Evolutionary conservation across 768 basidiomycete genomes (phyloP), one percentile per base, ranked within the genome.

Genomic region (Agaricus sinodeliciosus): DNA sequence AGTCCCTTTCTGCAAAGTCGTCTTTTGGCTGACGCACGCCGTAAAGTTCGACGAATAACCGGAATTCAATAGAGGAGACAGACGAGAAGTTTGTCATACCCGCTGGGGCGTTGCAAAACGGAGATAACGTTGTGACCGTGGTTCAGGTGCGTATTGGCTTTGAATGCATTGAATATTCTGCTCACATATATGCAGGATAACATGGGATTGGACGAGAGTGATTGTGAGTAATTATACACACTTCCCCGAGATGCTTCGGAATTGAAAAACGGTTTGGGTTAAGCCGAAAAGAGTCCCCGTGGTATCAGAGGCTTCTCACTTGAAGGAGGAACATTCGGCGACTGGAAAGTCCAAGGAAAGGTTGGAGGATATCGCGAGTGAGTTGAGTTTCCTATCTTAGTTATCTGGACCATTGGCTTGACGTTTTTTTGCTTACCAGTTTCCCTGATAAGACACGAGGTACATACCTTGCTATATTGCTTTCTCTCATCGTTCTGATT

Each of bases 341-440:
- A 68, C 15, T 88, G 85, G 85, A 85, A 79, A 55, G 83, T 88
- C 0, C 86, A 88, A 67, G 85, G 86, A 12, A 87, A 87, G 64
- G 65, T 83, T 0, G 85, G 85, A n/a, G 86, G 85, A 9, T 86
- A 87, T 60, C 75, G 69, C 0, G 68, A 71, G 85, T 86, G 60
- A 11, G 76, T 62, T 86, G 60, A 11, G 76, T 62, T 34, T 34
- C 26, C 9, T 12, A 34, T 16, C 28, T 28, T 22, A 4, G 13
- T 47, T 4, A 28, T 47, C 31, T 31, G 8, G 1, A 31, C 3
- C 31, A n/a, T 31, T 34, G 15, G 6, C 43, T 27, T 31, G 43
- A 37, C 16, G 51, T 34, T 55, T 37, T 18, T 45, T 22, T 9
- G 9, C 26, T 18, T 7, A 22, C n/a, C 55, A 92, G 89, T 48